Percentiles rank a stretch among this genome's conserved stretches.
Conservation (phyloP, 352 stramenopile genomes). For the Phytopythium sindhum region DNA sequence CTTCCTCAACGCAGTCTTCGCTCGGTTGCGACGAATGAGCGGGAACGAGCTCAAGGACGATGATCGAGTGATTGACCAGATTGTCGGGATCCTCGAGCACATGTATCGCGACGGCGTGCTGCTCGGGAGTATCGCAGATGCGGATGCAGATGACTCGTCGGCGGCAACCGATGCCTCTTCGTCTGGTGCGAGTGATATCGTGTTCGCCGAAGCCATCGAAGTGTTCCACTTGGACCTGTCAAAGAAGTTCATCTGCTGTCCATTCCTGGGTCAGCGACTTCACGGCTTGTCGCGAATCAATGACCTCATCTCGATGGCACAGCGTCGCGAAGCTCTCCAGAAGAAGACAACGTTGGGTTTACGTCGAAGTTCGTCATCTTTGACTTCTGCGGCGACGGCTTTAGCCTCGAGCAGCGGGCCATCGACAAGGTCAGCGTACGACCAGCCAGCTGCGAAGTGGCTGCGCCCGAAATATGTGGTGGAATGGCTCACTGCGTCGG, state of each 20-base stretch:
- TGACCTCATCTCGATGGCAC: slow-evolving; percentile 75
- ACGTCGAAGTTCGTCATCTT: slow-evolving; percentile 30
- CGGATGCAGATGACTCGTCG: slow-evolving; percentile 14
- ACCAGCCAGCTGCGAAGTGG: slow-evolving; percentile 54
- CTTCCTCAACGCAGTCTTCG: slow-evolving; percentile 73
- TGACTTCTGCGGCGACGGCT: slow-evolving; percentile 23
- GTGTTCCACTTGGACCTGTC: slow-evolving; percentile 82
- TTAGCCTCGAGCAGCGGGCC: slow-evolving; percentile 19
- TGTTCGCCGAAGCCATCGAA: slow-evolving; percentile 76
- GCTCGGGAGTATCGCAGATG: slow-evolving; percentile 25
- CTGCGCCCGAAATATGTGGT: slow-evolving; percentile 67
- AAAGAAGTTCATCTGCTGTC: slow-evolving; percentile 86
- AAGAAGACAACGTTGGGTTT: slow-evolving; percentile 62
- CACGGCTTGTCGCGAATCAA: slow-evolving; percentile 69
- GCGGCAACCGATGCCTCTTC: slow-evolving; percentile 10
- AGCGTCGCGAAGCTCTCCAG: slow-evolving; percentile 56
- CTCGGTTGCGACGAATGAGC: slow-evolving; percentile 60
- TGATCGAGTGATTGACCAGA: slow-evolving; percentile 71
- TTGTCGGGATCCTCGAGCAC: slow-evolving; percentile 61
- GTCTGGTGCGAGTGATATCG: slow-evolving; percentile 22
- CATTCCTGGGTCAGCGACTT: slow-evolving; percentile 71
- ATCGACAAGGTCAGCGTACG: slow-evolving; percentile 23
- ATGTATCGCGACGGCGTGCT: slow-evolving; percentile 66
- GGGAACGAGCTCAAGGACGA: slow-evolving; percentile 80
- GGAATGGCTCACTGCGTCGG: slow-evolving; percentile 75